These are phyloP conservation scores for Cavenderia fasciculata DNA, from an alignment of 78 protist genomes.

Conservation along the genomic window DNA sequence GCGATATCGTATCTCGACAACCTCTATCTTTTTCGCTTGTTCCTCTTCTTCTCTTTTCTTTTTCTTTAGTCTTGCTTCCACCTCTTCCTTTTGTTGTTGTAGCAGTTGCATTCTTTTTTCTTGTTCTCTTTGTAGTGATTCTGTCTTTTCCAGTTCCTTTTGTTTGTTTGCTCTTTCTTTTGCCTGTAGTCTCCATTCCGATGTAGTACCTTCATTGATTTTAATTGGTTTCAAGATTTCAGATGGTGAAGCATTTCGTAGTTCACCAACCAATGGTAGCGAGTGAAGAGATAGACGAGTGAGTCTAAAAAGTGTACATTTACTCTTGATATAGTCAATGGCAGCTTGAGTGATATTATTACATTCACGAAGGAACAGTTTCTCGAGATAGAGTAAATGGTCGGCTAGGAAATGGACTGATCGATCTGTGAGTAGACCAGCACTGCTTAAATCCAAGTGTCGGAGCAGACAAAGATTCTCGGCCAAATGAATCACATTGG, in stretches of 20 bases:
- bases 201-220: background rate
- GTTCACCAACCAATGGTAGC: conserved; percentile 50
- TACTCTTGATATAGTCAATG: conserved; percentile 8
- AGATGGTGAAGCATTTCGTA: background rate
- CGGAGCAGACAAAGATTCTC: conserved; percentile 25
- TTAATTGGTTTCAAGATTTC: conserved; percentile 42
- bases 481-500: conserved; percentile 4
- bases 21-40: no score
- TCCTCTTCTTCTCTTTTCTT: no score
- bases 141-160: conserved; percentile 1
- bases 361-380: conserved; percentile 33
- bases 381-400: conserved; percentile 36
- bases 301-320: conserved; percentile 44
- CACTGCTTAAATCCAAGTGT: background rate
- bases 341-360: conserved; percentile 25
- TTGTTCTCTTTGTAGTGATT: background rate
- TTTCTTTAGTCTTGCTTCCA: background rate
- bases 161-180: background rate
- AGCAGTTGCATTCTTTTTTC: background rate
- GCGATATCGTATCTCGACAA: no score
- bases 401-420: conserved; percentile 9
- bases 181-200: conserved; percentile 1
- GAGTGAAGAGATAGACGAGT: conserved; percentile 58
- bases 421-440: conserved; percentile 47
- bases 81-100: conserved; percentile 1